phyloP scores from a whole-genome alignment of 2,329 filamentous ascomycete species.

The Didymella keratinophila region DNA sequence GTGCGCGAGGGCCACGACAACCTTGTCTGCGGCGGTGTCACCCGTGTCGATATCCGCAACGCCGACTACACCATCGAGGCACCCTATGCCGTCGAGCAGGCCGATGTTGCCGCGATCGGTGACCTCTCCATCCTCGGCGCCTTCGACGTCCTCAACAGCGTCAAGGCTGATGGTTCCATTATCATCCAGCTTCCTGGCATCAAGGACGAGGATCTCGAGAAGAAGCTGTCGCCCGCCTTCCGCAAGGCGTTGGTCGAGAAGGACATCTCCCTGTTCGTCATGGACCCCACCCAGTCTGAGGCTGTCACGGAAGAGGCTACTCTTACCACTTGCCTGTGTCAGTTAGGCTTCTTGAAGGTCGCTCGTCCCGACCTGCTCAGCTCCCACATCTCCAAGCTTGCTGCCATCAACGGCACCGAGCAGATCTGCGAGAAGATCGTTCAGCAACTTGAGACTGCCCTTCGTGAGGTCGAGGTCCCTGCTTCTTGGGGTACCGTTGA shows the following conservation, averaged over 20 bases:
- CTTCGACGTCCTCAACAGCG: slow-evolving; percentile 73
- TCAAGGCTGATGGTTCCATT: slow-evolving; percentile 75
- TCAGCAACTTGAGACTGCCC: slow-evolving; percentile 69
- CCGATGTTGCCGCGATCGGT: slow-evolving; percentile 80
- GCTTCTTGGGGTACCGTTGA: slow-evolving; percentile 80
- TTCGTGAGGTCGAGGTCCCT: slow-evolving; percentile 78
- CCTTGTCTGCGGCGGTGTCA: slow-evolving; percentile 73
- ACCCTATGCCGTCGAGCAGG: slow-evolving; percentile 79
- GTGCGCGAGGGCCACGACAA: slow-evolving; percentile 69
- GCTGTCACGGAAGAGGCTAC: slow-evolving; percentile 70
- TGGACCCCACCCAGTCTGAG: slow-evolving; percentile 75
- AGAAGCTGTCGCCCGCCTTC: slow-evolving; percentile 75
- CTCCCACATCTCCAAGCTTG: slow-evolving; percentile 71
- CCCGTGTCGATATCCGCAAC: slow-evolving; percentile 85
- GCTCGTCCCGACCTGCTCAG: slow-evolving; percentile 71
- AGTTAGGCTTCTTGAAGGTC: slow-evolving; percentile 84
- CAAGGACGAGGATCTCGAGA: slow-evolving; percentile 90
- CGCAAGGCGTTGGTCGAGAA: slow-evolving; percentile 76
- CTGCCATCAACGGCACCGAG: slow-evolving; percentile 64
- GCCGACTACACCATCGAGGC: slow-evolving; percentile 85
- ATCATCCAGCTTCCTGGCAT: slow-evolving; percentile 78
- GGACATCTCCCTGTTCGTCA: slow-evolving; percentile 73
- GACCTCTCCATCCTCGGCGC: slow-evolving; percentile 81
- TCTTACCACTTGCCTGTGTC: slow-evolving; percentile 72
- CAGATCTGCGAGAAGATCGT: slow-evolving; percentile 69